Evolutionary conservation across 129 eudicot genomes (phyloP).

Genomic region (Ambrosia artemisiifolia): DNA sequence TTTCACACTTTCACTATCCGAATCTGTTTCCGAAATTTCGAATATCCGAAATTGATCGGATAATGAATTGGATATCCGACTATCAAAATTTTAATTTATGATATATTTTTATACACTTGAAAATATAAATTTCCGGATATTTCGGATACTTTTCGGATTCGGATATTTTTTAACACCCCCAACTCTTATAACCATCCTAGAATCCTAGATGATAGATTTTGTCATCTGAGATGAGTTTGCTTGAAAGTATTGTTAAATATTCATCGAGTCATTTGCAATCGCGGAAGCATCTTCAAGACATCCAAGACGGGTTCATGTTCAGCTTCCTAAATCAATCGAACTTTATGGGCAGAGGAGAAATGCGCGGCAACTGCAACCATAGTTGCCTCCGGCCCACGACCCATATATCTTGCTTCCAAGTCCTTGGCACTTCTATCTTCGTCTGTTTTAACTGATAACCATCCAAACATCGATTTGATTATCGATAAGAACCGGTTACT

Average conservation of each 20-base stretch:
- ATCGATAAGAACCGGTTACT: conserved; percentile 1
- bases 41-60: too few species aligned
- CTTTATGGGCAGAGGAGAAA: conserved; percentile 38
- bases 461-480: conserved; percentile 7
- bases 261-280: background rate
- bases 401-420: background rate
- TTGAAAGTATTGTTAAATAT: background rate
- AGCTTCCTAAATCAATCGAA: conserved; percentile 23
- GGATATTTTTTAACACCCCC: too few species aligned
- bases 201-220: background rate
- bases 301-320: background rate
- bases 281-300: background rate
- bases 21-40: too few species aligned
- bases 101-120: too few species aligned
- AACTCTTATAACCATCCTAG: background rate
- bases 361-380: conserved; percentile 41
- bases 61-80: too few species aligned
- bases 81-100: too few species aligned
- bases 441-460: background rate
- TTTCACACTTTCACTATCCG: too few species aligned
- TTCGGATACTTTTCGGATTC: too few species aligned
- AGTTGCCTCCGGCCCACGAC: conserved; percentile 31
- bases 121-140: too few species aligned
- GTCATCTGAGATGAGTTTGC: background rate
- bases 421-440: background rate